Base-by-base conservation (phyloP, 257 asterid genomes). In the Solanum medicagineum region DNA sequence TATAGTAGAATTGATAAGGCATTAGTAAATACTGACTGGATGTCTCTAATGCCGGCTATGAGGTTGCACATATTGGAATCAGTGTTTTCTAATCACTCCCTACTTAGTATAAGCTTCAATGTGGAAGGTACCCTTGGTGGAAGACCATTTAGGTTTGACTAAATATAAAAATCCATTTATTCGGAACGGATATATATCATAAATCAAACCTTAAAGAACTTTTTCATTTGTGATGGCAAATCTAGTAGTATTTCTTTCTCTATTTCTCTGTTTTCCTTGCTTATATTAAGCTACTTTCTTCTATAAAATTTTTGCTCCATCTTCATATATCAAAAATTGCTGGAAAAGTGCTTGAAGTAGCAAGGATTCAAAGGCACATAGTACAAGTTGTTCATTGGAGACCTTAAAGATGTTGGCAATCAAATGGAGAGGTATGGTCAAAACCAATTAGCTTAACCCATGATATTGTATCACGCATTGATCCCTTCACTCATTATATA, bases 371-470 rank as follows among this genome's bases (percentile, higher is more conserved):
- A 44, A 49, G 94, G 94, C 80, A 89, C 85, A 20, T 85, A 88
- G 19, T 92, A 91, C 90, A 91, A 89, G 84, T 85, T 69, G 32
- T 81, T 92, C 10, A 29, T 81, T 10, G 93, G 93, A 44, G 94
- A 92, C 87, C 24, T 87, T 84, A 90, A 88, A 56, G 92, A 92
- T 55, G 79, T 66, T 55, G 83, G 85, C 22, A 86, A 87, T 45
- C 91, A 71, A 22, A 83, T 88, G 85, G 84, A 85, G 87, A 90
- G 79, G 93, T 94, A 63, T 88, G 91, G 91, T 88, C 92, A 26
- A 90, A 90, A 55, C 93, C 95, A 14, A 74, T 92, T 47, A 81
- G 88, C 85, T 92, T 92, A 44, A 87, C 91, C 68, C 91, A 92
- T 80, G 87, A 83, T 82, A 90, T 90, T 53, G 90, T 68, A 81